These are phyloP conservation scores for Ceratobasidium sp. DNA, from an alignment of 1,284 basidiomycete species.

Conservation along the genomic window DNA sequence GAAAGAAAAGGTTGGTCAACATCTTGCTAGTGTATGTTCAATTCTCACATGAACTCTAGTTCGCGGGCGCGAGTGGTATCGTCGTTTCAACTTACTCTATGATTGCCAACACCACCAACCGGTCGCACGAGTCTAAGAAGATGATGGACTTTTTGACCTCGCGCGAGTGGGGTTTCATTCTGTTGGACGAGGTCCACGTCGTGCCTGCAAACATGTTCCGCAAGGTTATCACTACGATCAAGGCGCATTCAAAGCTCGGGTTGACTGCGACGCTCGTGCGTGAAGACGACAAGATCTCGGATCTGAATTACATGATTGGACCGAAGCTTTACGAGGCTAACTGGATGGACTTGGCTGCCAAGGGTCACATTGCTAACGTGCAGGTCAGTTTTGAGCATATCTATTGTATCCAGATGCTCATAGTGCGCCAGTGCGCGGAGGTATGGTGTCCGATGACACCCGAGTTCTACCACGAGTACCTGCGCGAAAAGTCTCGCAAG, in stretches of 20 bases:
- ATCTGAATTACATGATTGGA: conserved; percentile 98
- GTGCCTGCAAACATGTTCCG: conserved; percentile 98
- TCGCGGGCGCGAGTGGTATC: conserved; percentile 92
- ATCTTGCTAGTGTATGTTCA: neutral
- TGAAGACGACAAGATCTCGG: conserved; percentile 99
- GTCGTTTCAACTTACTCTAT: conserved; percentile 98
- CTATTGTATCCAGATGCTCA: conserved; percentile 8
- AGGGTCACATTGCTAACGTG: conserved; percentile 99
- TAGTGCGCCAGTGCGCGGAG: conserved; percentile 82
- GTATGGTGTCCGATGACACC: conserved; percentile 99
- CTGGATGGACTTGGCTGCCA: conserved; percentile 99
- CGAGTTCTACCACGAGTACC: conserved; percentile 99
- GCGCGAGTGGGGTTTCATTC: conserved; percentile 94
- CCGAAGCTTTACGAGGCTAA: conserved; percentile 99
- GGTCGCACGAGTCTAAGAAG: conserved; percentile 96
- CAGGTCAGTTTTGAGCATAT: conserved; percentile 68
- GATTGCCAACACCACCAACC: conserved; percentile 96
- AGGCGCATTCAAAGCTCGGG: conserved; percentile 96
- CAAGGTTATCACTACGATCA: conserved; percentile 94
- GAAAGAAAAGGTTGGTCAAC: conserved; percentile 81
- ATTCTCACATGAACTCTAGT: conserved; percentile 60
- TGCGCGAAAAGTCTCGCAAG: conserved; percentile 91
- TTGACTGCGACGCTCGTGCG: conserved; percentile 98
- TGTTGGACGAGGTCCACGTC: conserved; percentile 97
- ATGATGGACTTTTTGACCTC: conserved; percentile 99